These are phyloP conservation scores for Yamadazyma sp. DNA, from an alignment of 805 yeast genomes.

Conservation along the genomic window DNA sequence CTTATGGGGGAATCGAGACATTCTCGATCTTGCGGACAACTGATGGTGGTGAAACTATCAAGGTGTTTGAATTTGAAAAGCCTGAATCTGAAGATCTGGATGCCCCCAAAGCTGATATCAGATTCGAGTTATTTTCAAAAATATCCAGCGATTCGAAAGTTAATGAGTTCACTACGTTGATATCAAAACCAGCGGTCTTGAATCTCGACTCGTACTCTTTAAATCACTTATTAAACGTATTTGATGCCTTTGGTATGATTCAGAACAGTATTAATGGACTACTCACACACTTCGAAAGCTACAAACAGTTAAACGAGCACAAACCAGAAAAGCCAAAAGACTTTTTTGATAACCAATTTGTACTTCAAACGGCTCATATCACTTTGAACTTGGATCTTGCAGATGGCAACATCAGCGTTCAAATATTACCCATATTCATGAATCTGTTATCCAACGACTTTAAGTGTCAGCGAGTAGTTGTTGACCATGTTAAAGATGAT, in stretches of 20 bases:
- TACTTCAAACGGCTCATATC: slow-evolving; percentile 42
- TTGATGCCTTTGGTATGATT: slow-evolving; percentile 1
- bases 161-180: slow-evolving; percentile 14
- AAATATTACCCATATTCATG: slow-evolving; percentile 46
- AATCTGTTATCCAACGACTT: slow-evolving; percentile 34
- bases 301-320: slow-evolving; percentile 3
- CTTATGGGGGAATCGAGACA: slow-evolving; percentile 49
- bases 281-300: slow-evolving; percentile 5
- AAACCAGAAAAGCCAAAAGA: slow-evolving; percentile 1
- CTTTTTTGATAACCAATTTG: slow-evolving; percentile 21
- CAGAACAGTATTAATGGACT: not conserved
- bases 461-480: slow-evolving; percentile 26
- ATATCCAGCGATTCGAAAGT: slow-evolving; percentile 13
- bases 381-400: slow-evolving; percentile 23
- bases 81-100: slow-evolving; percentile 11
- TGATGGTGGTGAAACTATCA: slow-evolving; percentile 19
- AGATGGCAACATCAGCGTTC: slow-evolving; percentile 19
- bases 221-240: slow-evolving; percentile 5
- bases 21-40: slow-evolving; percentile 26
- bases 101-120: slow-evolving; percentile 47
- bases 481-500: slow-evolving; percentile 3
- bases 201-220: slow-evolving; percentile 10
- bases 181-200: slow-evolving; percentile 14
- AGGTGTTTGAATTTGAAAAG: slow-evolving; percentile 31
- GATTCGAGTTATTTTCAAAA: slow-evolving; percentile 47